These are phyloP conservation scores for Lomentospora prolificans DNA, from an alignment of 2,329 filamentous ascomycete genomes.

Conservation along the genomic window DNA sequence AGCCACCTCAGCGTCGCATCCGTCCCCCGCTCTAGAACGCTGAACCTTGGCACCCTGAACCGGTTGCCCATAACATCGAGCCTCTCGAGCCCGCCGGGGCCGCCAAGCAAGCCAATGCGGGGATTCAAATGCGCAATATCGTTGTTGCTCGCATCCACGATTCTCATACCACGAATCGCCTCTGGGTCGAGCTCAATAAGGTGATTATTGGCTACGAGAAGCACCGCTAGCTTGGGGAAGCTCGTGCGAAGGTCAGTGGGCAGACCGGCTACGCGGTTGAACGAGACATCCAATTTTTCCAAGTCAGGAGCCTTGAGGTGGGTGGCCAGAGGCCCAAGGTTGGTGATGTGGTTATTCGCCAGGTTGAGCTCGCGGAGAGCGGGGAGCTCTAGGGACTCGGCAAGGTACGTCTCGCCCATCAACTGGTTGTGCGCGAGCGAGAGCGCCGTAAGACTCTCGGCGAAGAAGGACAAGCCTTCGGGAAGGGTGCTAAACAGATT, in stretches of 20 bases:
- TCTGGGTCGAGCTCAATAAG: constrained; percentile 65
- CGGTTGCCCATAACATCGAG: constrained; percentile 77
- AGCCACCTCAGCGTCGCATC: constrained; percentile 77
- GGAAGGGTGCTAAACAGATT: constrained; percentile 68
- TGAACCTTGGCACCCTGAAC: constrained; percentile 79
- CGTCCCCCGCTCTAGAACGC: constrained; percentile 76
- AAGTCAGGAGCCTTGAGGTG: constrained; percentile 65
- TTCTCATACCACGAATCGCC: constrained; percentile 60
- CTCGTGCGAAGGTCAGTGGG: constrained; percentile 50
- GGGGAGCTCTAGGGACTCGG: constrained; percentile 57
- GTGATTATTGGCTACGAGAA: constrained; percentile 72
- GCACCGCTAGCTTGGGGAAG: constrained; percentile 61
- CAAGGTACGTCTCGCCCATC: constrained; percentile 53
- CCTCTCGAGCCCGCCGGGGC: constrained; percentile 46
- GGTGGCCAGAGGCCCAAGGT: constrained; percentile 54
- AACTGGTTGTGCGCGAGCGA: constrained; percentile 70
- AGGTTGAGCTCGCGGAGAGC: constrained; percentile 70
- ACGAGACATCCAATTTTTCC: constrained; percentile 68
- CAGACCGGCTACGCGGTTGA: constrained; percentile 68
- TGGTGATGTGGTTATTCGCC: constrained; percentile 61
- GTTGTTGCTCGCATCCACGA: constrained; percentile 76
- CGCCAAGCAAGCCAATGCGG: constrained; percentile 66
- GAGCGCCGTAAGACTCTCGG: constrained; percentile 58
- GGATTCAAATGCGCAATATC: constrained; percentile 76
- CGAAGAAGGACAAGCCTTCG: constrained; percentile 59